Evolutionary conservation across 306 rosid genomes (phyloP), one percentile per base, ranked within the genome.

Genomic region (Cicer judaicum): DNA sequence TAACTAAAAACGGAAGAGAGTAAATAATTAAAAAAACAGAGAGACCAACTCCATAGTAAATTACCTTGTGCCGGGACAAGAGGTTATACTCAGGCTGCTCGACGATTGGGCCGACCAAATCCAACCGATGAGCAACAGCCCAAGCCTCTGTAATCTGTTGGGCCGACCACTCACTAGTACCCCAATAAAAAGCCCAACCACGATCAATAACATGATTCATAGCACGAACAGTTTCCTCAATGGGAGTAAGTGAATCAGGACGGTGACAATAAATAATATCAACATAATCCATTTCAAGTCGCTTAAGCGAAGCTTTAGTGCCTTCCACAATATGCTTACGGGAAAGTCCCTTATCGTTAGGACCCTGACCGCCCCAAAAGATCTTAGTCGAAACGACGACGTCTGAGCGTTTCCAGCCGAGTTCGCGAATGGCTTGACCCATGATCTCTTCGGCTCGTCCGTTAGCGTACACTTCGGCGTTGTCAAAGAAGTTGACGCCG

Each of bases 401-500:
- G 81, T 95, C 99, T 0, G 99, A 95, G 7, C 99, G 88, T 80
- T 88, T 91, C 99, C 99, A 95, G 0, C 98, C 99, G 0, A 95
- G 88, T 55, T 89, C 96, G 0, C 97, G 89, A 9, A 95, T 87
- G 24, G 99, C 96, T 55, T 95, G 99, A 0, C 99, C 99, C 99
- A 95, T 95, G 86, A 95, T 95, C 84, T 95, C 99, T 77, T 95
- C 99, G 1, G 99, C 98, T 0, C 99, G 81, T 13, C 99, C 99
- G 52, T 88, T 90, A 15, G 99, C 99, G 84, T 92, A 95, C 66
- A 95, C 95, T 81, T 95, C 99, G 13, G 99, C 99, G 85, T 95
- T 95, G 90, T 95, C 99, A 92, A 95, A 95, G 96, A 95, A 95
- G 79, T 95, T 95, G 8, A 95, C 99, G 73, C 99, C 99, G 77